Conservation (phyloP, 306 rosid species). For the Sechiopsis laciniata region DNA sequence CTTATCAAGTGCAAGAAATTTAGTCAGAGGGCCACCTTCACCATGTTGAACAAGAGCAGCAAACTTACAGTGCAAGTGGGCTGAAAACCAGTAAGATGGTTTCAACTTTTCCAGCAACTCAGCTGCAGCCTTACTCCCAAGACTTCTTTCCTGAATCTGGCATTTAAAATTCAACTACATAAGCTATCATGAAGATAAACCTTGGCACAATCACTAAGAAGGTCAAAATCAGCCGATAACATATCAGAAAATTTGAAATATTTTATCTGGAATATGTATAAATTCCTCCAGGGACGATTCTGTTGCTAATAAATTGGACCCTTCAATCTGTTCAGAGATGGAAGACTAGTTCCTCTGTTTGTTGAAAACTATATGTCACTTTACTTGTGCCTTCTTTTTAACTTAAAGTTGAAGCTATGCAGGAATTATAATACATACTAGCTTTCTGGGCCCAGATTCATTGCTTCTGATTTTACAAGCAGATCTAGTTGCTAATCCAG, state of each 20-base stretch:
- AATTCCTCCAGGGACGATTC: neutral
- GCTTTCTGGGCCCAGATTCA: neutral
- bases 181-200: neutral
- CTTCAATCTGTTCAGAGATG: neutral
- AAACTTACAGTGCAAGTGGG: slow-evolving; percentile 91
- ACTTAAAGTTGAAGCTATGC: neutral
- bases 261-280: neutral
- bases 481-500: neutral
- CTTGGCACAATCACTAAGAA: neutral
- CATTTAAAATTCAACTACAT: slow-evolving; percentile 16
- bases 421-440: neutral
- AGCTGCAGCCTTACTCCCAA: slow-evolving; percentile 81
- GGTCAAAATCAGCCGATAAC: neutral
- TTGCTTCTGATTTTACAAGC: neutral
- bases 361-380: neutral
- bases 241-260: neutral
- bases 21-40: slow-evolving; percentile 73
- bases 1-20: slow-evolving; percentile 94
- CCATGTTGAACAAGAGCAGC: slow-evolving; percentile 94
- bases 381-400: slow-evolving; percentile 5
- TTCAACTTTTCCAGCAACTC: slow-evolving; percentile 71
- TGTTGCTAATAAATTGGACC: neutral
- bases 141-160: slow-evolving; percentile 69
- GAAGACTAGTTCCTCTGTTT: neutral
- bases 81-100: slow-evolving; percentile 91